Conservation (phyloP, 345 rosid genomes). For the Eutrema yunnanense region DNA sequence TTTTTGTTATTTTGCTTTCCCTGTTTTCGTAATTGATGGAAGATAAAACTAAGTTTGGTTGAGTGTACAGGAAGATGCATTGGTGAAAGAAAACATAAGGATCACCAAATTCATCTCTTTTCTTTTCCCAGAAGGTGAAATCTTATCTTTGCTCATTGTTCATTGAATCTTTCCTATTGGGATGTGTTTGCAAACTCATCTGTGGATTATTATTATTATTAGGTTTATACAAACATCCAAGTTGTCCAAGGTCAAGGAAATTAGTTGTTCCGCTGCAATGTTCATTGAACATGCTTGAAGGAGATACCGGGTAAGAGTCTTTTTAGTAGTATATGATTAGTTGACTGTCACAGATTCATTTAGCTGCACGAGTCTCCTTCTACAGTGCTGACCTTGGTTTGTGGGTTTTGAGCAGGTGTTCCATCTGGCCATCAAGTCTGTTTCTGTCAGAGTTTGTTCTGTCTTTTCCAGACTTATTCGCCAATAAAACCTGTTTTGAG, state of each 20-base stretch:
- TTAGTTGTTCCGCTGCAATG: constrained; percentile 56
- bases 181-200: not conserved
- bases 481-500: constrained; percentile 70
- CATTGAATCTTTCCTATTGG: not conserved
- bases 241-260: constrained; percentile 41
- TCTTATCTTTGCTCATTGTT: not conserved
- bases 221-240: constrained; percentile 42
- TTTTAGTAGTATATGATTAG: not conserved
- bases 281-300: constrained; percentile 86
- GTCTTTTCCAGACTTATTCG: constrained; percentile 60
- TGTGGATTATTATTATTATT: constrained; percentile 1
- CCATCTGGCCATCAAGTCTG: constrained; percentile 80
- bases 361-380: not conserved
- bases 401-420: constrained; percentile 48
- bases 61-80: constrained; percentile 36
- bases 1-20: not conserved
- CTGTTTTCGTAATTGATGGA: not conserved
- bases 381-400: not conserved
- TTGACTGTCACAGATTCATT: not conserved
- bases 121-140: constrained; percentile 66
- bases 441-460: constrained; percentile 69
- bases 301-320: constrained; percentile 71
- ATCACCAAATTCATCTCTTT: constrained; percentile 61
- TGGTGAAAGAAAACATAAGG: constrained; percentile 39
- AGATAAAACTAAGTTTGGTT: constrained; percentile 1